phyloP scores from a whole-genome alignment of 1,284 basidiomycete genomes.

The Leccinum pachyderme region DNA sequence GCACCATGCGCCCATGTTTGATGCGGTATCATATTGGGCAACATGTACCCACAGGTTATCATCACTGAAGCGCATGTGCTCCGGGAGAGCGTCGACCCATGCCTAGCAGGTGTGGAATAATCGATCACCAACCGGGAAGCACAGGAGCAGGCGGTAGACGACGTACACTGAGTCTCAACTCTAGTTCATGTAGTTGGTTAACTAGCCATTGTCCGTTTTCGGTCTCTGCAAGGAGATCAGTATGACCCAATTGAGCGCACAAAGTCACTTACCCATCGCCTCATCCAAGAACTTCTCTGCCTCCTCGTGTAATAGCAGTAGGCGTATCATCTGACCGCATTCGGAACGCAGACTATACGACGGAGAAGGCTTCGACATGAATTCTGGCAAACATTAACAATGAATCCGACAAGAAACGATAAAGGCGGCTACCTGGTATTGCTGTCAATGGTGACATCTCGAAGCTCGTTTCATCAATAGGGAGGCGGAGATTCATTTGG shows the following conservation, averaged over 20 bases:
- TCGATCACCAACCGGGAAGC: constrained; percentile 5
- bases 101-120: constrained; percentile 37
- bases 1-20: constrained; percentile 75
- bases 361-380: constrained; percentile 58
- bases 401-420: constrained; percentile 2
- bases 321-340: constrained; percentile 67
- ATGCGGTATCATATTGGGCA: constrained; percentile 72
- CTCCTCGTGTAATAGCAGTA: constrained; percentile 59
- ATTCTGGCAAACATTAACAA: constrained; percentile 45
- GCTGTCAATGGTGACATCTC: constrained; percentile 62
- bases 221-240: constrained; percentile 19
- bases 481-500: constrained; percentile 63
- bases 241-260: not conserved
- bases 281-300: constrained; percentile 50
- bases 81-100: constrained; percentile 64
- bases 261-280: constrained; percentile 24
- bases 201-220: constrained; percentile 19
- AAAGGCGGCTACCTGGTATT: constrained; percentile 50
- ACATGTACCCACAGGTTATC: constrained; percentile 66
- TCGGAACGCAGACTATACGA: constrained; percentile 46
- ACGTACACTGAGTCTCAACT: constrained; percentile 27
- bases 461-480: constrained; percentile 74
- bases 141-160: not conserved
- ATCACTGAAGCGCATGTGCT: constrained; percentile 64
- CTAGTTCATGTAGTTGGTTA: constrained; percentile 26